phyloP scores from a whole-genome alignment of 2,329 filamentous ascomycete species.

The Fusarium lyarnte region DNA sequence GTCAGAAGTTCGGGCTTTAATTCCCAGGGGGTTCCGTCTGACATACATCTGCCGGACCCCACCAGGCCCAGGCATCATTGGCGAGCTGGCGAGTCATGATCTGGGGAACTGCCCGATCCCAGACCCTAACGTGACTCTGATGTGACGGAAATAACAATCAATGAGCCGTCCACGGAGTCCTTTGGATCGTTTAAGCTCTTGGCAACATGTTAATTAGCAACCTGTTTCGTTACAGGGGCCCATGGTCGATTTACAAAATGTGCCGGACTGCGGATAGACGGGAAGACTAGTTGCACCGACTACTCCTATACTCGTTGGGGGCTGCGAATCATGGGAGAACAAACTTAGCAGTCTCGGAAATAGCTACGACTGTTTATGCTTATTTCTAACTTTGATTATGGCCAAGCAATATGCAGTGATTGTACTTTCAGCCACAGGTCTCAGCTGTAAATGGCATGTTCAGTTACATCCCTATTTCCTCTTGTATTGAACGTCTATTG shows the following conservation, averaged over 20 bases:
- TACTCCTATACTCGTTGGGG: not conserved
- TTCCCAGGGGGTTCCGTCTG: not conserved
- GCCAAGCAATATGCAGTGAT: fast-evolving
- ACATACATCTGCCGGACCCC: not conserved
- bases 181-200: not conserved
- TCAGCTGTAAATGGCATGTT: fast-evolving
- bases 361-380: not conserved
- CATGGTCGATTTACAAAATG: not conserved
- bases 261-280: not conserved
- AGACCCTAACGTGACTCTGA: fast-evolving
- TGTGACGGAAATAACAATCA: not conserved
- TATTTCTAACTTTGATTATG: not conserved
- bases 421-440: fast-evolving
- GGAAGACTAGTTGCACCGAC: not conserved
- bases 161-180: not conserved
- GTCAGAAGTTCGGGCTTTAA: not conserved
- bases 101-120: too few species aligned
- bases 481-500: not conserved
- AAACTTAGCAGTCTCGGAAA: too few species aligned
- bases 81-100: not conserved
- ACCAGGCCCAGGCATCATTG: not conserved
- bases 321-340: not conserved
- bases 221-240: too few species aligned
- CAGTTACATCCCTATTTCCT: not conserved
- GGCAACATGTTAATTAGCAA: too few species aligned